Evolutionary conservation across 2,329 filamentous ascomycete species (phyloP).

Genomic region (Lasiodiplodia hormozganensis): DNA sequence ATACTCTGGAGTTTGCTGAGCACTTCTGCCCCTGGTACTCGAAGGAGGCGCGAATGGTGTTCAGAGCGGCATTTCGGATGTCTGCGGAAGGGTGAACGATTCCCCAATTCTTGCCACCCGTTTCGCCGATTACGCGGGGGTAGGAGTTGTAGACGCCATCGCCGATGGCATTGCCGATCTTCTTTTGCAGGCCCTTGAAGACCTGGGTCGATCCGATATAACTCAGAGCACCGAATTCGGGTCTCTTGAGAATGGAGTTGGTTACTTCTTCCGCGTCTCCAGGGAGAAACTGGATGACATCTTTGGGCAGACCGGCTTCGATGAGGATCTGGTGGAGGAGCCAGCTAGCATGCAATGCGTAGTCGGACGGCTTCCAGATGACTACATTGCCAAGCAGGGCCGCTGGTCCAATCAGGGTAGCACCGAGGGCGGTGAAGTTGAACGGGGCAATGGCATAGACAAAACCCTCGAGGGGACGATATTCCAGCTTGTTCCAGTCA

Average conservation of each 20-base stretch:
- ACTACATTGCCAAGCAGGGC: slow-evolving; percentile 93
- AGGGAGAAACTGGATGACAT: slow-evolving; percentile 92
- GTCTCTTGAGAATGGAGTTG: slow-evolving; percentile 75
- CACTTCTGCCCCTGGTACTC: slow-evolving; percentile 94
- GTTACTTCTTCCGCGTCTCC: slow-evolving; percentile 87
- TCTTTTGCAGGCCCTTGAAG: slow-evolving; percentile 88
- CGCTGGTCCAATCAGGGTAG: slow-evolving; percentile 81
- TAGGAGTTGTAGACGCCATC: slow-evolving; percentile 84
- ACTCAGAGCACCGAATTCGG: slow-evolving; percentile 86
- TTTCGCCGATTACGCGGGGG: slow-evolving; percentile 88
- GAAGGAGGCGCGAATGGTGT: slow-evolving; percentile 85
- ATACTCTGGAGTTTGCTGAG: slow-evolving; percentile 80
- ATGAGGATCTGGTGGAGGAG: slow-evolving; percentile 87
- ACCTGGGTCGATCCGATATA: slow-evolving; percentile 93
- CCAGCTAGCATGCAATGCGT: slow-evolving; percentile 85
- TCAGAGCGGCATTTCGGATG: slow-evolving; percentile 76
- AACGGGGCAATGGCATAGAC: slow-evolving; percentile 94
- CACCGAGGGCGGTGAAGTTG: slow-evolving; percentile 95
- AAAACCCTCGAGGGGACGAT: slow-evolving; percentile 92
- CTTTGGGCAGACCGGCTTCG: slow-evolving; percentile 84
- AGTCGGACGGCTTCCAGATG: slow-evolving; percentile 92
- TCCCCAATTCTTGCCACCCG: slow-evolving; percentile 93
- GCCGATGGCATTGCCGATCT: slow-evolving; percentile 81
- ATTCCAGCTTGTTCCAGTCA: slow-evolving; percentile 64
- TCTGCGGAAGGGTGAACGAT: slow-evolving; percentile 80